These are phyloP conservation scores for Vaccinium myrtillus DNA, from an alignment of 148 eudicot species.

Conservation along the genomic window DNA sequence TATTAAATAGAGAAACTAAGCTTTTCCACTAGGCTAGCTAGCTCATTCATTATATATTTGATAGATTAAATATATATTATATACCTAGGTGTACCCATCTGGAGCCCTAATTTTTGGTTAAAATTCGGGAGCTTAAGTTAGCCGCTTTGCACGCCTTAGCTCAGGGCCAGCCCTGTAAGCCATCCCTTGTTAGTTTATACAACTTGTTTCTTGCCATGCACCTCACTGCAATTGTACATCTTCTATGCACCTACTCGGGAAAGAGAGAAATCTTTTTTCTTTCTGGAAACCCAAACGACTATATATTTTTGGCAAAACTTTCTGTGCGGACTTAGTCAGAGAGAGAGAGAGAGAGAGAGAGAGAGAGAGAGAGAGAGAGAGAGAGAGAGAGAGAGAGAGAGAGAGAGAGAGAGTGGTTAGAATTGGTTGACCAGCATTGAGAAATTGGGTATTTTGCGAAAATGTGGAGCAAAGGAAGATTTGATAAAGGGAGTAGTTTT, in stretches of 20 bases:
- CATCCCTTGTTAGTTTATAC: too few species aligned
- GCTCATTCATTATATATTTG: too few species aligned
- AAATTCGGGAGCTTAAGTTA: too few species aligned
- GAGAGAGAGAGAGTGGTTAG: slow-evolving; percentile 27
- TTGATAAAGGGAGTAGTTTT: neutral
- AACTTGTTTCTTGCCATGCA: neutral
- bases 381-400: slow-evolving; percentile 18
- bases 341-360: slow-evolving; percentile 14
- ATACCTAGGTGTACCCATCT: too few species aligned
- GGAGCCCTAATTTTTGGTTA: too few species aligned
- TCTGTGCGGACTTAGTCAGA: neutral
- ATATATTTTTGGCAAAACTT: neutral
- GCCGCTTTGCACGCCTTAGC: too few species aligned
- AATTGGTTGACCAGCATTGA: slow-evolving; percentile 38
- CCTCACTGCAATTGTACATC: neutral
- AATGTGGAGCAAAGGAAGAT: neutral
- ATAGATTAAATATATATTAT: too few species aligned
- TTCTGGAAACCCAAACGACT: neutral
- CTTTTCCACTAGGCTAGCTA: too few species aligned
- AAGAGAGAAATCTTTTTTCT: neutral
- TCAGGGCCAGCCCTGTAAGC: too few species aligned
- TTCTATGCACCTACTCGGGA: neutral
- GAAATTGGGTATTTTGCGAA: slow-evolving; percentile 25
- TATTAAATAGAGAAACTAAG: too few species aligned
- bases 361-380: slow-evolving; percentile 17